These are phyloP conservation scores for Paraphaeosphaeria sporulosa DNA, from an alignment of 2,329 filamentous ascomycete species.

Conservation along the genomic window DNA sequence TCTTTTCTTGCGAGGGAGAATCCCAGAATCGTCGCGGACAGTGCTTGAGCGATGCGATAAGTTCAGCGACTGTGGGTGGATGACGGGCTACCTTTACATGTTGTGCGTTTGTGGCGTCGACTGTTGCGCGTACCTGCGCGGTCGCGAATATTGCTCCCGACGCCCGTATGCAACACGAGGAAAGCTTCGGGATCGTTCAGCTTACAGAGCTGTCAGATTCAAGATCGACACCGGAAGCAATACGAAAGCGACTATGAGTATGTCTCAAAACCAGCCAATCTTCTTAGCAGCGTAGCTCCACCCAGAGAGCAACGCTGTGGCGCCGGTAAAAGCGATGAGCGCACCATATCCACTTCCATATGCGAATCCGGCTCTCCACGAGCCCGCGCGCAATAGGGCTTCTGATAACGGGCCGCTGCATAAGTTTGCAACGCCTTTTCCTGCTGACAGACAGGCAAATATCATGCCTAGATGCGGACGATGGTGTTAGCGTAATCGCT, in stretches of 20 bases:
- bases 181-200: background rate
- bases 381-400: constrained; percentile 48
- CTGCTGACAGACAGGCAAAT: constrained; percentile 57
- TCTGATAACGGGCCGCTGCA: constrained; percentile 61
- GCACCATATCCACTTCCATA: constrained; percentile 55
- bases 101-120: background rate
- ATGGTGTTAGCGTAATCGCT: background rate
- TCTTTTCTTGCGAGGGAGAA: background rate
- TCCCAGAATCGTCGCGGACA: background rate
- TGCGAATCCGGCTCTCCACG: constrained; percentile 47
- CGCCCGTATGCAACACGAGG: background rate
- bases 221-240: background rate
- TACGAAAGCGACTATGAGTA: background rate
- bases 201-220: background rate
- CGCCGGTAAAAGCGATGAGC: constrained; percentile 53
- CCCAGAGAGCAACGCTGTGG: constrained; percentile 45
- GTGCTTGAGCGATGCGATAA: background rate
- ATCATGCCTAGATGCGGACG: constrained; percentile 48
- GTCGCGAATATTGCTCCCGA: background rate
- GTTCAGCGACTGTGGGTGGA: background rate
- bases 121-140: constrained; percentile 11
- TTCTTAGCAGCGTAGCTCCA: constrained; percentile 41
- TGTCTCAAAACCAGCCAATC: constrained; percentile 38
- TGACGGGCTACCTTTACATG: background rate
- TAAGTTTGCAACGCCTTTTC: constrained; percentile 61